A percentile compares a stretch with the other conserved stretches of the same genome.
phyloP scores from a whole-genome alignment of 1,284 basidiomycete species.

The Marasmius fiardii region DNA sequence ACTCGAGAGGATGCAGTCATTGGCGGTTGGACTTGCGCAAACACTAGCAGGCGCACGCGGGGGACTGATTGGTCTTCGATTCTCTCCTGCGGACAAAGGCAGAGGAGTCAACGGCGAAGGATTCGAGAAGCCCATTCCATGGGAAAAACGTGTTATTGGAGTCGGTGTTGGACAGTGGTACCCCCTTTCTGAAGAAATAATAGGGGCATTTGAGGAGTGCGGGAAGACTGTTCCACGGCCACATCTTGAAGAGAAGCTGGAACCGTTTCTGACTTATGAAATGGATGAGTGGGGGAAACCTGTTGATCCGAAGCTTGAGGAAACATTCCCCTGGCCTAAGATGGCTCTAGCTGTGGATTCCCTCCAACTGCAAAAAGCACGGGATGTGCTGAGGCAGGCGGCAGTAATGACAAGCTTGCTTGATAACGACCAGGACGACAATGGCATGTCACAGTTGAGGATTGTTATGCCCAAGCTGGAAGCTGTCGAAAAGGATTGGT shows the following conservation, averaged over 20 bases:
- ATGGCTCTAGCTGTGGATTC: neutral
- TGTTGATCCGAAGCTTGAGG: neutral
- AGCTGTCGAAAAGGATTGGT: neutral
- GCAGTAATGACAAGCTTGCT: neutral
- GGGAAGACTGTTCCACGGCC: slow-evolving; percentile 16
- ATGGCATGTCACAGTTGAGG: neutral
- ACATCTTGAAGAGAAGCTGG: slow-evolving; percentile 15
- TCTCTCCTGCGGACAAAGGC: no score
- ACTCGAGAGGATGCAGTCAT: slow-evolving; percentile 28
- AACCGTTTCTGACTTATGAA: slow-evolving; percentile 7
- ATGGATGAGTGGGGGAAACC: slow-evolving; percentile 14
- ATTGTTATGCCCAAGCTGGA: neutral
- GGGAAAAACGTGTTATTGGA: slow-evolving; percentile 28
- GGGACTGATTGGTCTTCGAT: no score
- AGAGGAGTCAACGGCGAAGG: slow-evolving; percentile 32
- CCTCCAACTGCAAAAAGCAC: neutral
- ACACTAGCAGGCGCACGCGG: no score
- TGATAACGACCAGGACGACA: neutral
- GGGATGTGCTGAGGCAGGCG: slow-evolving; percentile 5
- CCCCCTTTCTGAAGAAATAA: slow-evolving; percentile 28
- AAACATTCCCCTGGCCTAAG: slow-evolving; percentile 11
- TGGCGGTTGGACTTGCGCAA: slow-evolving; percentile 18
- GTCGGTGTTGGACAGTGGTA: slow-evolving; percentile 34
- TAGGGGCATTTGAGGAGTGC: slow-evolving; percentile 19
- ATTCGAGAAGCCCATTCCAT: slow-evolving; percentile 28